Conservation (phyloP, 1,139 yeast species). For the Hemisphaericaspora xylanilytica region DNA sequence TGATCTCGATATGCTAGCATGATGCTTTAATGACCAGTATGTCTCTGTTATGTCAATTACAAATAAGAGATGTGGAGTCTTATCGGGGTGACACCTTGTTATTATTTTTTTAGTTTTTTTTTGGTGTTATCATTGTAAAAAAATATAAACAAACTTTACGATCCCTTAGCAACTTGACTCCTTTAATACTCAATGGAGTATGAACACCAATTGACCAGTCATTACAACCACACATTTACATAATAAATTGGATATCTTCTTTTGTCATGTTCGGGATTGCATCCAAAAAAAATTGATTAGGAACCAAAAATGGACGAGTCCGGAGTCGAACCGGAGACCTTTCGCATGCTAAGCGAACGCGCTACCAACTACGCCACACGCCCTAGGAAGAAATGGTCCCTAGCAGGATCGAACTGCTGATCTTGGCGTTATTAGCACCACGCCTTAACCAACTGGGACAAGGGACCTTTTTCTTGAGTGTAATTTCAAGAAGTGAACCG, state of each 20-base stretch:
- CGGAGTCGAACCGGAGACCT: constrained; percentile 70
- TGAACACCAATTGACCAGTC: no score
- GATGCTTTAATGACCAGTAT: no score
- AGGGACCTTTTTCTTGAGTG: constrained; percentile 50
- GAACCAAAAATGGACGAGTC: constrained; percentile 54
- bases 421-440: constrained; percentile 85
- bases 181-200: no score
- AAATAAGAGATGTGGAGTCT: not conserved
- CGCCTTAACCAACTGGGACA: constrained; percentile 92
- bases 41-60: not conserved
- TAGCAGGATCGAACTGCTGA: constrained; percentile 87
- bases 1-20: not conserved
- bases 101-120: no score
- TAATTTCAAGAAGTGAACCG: not conserved
- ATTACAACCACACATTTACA: no score
- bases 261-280: no score
- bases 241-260: no score
- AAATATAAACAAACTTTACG: no score
- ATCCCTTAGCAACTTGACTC: no score
- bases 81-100: no score
- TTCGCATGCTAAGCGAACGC: constrained; percentile 67
- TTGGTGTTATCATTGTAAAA: no score
- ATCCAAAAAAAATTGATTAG: no score
- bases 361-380: constrained; percentile 75
- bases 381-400: constrained; percentile 58